phyloP scores from a whole-genome alignment of 2,329 filamentous ascomycete species.

The Fusarium devonianum region DNA sequence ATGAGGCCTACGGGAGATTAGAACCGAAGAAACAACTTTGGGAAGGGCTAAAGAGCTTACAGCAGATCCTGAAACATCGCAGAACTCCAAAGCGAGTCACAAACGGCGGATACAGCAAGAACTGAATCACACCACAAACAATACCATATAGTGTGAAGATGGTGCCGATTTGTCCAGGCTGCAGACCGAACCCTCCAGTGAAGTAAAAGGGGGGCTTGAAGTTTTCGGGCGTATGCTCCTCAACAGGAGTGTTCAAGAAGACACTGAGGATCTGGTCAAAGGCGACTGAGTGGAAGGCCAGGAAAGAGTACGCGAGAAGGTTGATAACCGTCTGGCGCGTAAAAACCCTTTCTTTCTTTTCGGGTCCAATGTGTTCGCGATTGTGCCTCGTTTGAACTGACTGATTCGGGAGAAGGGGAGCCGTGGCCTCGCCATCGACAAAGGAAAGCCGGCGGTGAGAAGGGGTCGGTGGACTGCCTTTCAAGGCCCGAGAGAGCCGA shows the following conservation, averaged over 20 bases:
- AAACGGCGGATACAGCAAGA: conserved; percentile 81
- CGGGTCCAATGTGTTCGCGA: conserved; percentile 37
- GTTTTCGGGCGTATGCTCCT: conserved; percentile 64
- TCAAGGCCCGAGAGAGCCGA: conserved; percentile 60
- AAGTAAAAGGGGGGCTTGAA: conserved; percentile 80
- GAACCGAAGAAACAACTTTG: not conserved
- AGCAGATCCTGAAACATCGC: conserved; percentile 72
- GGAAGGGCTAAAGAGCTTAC: conserved; percentile 44
- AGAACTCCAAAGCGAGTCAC: conserved; percentile 78
- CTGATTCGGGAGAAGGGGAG: conserved; percentile 58
- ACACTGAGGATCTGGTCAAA: conserved; percentile 90
- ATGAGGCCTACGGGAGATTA: conserved; percentile 56
- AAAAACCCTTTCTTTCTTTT: conserved; percentile 69
- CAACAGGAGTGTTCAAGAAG: conserved; percentile 78
- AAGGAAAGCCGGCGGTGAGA: conserved; percentile 55
- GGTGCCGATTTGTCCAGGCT: conserved; percentile 78
- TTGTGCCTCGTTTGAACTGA: conserved; percentile 36
- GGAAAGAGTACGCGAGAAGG: conserved; percentile 77
- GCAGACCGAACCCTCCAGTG: conserved; percentile 77
- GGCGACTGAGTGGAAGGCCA: conserved; percentile 82
- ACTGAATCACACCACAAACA: conserved; percentile 81
- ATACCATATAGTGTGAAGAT: conserved; percentile 87
- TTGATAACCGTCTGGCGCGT: conserved; percentile 77
- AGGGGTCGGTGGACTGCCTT: conserved; percentile 31
- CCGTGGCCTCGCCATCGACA: conserved; percentile 63